Base-by-base conservation (phyloP, 805 yeast species). In the Cyberlindnera americana region DNA sequence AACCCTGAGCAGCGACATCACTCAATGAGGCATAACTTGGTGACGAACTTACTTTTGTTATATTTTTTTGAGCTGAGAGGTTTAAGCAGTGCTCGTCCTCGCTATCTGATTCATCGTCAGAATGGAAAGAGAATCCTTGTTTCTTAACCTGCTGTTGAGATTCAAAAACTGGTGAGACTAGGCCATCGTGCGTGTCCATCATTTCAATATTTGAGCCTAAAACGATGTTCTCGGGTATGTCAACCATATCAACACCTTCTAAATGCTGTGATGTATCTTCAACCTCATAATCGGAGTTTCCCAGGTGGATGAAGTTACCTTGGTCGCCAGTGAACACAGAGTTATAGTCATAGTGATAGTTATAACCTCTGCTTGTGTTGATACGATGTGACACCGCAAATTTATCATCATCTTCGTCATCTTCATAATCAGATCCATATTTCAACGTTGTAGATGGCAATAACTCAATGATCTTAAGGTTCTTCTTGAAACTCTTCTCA, bases 361-460 rank as follows among this genome's bases (percentile, higher is more conserved):
- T 88, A 53, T 79, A 82, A 13, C 90, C 90, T 62, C 89, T 72
- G 52, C 73, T 74, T 26, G 85, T 79, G 50, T 75, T 76, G 26
- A 82, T 81, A 54, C 83, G 81, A 62, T 84, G 93, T 2, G 88
- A 79, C 35, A 81, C 72, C 1, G 81, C 75, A 56, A 81, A 54
- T 48, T 53, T 53, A 27, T 61, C 64, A 28, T 60, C 66, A 9
- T 64, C 65, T 6, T 63, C 64, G 31, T 75, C 66, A 9, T 64
- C 65, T 41, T 76, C 81, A 33, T 75, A 82, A 42, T 78, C 83
- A 46, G 84, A 77, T 7, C 87, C 86, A 57, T 78, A 77, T 57
- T 90, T 89, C 40, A 91, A 72, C 0, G 87, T 79, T 0, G 98
- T 89, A 2, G 96, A 81, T 3, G 98, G 97, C 37, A 91, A 64